A percentile compares a stretch with the other conserved stretches of the same genome.
Evolutionary conservation across 352 stramenopile genomes (phyloP).

Genomic region (Phytophthora hibernalis): DNA sequence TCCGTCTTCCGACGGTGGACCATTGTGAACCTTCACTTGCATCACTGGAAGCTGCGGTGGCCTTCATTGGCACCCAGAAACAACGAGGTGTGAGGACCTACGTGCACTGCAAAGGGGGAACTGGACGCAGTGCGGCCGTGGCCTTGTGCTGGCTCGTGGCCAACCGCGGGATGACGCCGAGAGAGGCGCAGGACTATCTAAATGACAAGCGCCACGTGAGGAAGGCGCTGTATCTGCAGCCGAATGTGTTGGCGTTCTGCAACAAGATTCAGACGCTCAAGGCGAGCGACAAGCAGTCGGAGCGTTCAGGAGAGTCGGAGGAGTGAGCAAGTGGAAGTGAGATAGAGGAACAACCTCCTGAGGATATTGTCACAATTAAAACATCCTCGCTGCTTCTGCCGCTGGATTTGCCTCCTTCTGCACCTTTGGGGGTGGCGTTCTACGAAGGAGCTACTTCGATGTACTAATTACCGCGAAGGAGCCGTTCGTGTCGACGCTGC

Average conservation of each 20-base stretch:
- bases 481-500: too few species aligned
- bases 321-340: conserved; percentile 13
- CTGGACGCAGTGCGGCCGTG: conserved; percentile 93
- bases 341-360: neutral
- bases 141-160: conserved; percentile 93
- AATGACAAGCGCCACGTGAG: conserved; percentile 91
- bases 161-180: conserved; percentile 69
- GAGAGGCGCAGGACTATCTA: conserved; percentile 90
- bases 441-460: too few species aligned
- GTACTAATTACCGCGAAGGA: too few species aligned
- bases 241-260: conserved; percentile 86
- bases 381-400: conserved; percentile 12
- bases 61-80: conserved; percentile 92
- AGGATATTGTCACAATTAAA: conserved; percentile 13
- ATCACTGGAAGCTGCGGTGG: conserved; percentile 76
- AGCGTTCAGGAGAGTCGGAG: conserved; percentile 10
- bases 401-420: conserved; percentile 48
- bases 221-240: conserved; percentile 89
- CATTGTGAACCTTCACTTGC: conserved; percentile 81
- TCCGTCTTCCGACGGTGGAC: conserved; percentile 92
- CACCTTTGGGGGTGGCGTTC: too few species aligned
- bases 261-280: conserved; percentile 48
- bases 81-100: conserved; percentile 91
- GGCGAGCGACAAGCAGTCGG: conserved; percentile 6
- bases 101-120: conserved; percentile 96